These are phyloP conservation scores for Penicillium maclennaniae DNA, from an alignment of 495 filamentous ascomycete species.

Conservation along the genomic window DNA sequence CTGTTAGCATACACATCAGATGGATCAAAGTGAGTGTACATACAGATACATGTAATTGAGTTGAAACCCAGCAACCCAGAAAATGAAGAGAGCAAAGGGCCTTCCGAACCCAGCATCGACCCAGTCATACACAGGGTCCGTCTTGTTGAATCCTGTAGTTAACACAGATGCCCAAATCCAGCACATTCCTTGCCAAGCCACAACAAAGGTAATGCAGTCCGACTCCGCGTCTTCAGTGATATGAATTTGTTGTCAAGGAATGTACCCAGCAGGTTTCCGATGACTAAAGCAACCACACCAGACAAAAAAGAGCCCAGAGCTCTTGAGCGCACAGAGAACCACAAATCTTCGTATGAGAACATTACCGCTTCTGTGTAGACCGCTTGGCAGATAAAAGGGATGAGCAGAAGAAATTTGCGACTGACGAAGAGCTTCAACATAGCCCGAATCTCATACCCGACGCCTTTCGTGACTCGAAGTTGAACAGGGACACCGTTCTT, in stretches of 20 bases:
- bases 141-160: conserved; percentile 48
- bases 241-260: conserved; percentile 51
- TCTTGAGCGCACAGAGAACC: conserved; percentile 59
- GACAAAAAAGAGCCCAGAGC: conserved; percentile 61
- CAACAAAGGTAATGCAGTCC: conserved; percentile 43
- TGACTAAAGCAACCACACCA: conserved; percentile 54
- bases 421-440: conserved; percentile 49
- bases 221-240: conserved; percentile 45
- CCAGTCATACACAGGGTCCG: conserved; percentile 57
- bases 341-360: conserved; percentile 57
- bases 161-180: conserved; percentile 61
- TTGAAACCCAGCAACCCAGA: conserved; percentile 58
- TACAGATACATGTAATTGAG: conserved; percentile 61
- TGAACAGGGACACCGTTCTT: conserved; percentile 52
- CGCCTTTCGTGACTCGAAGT: conserved; percentile 43
- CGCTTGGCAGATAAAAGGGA: conserved; percentile 57
- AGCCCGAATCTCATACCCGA: conserved; percentile 48
- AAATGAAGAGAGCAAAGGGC: conserved; percentile 55
- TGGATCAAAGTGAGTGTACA: conserved; percentile 9
- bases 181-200: conserved; percentile 53
- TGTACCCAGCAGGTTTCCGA: conserved; percentile 53
- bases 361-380: conserved; percentile 60
- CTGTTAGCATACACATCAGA: conserved; percentile 5
- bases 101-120: conserved; percentile 49
- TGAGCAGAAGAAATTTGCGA: conserved; percentile 52